Percentiles rank a stretch among this genome's conserved stretches.
phyloP scores from a whole-genome alignment of 2,329 filamentous ascomycete genomes.

The Ascocoryne sarcoides region DNA sequence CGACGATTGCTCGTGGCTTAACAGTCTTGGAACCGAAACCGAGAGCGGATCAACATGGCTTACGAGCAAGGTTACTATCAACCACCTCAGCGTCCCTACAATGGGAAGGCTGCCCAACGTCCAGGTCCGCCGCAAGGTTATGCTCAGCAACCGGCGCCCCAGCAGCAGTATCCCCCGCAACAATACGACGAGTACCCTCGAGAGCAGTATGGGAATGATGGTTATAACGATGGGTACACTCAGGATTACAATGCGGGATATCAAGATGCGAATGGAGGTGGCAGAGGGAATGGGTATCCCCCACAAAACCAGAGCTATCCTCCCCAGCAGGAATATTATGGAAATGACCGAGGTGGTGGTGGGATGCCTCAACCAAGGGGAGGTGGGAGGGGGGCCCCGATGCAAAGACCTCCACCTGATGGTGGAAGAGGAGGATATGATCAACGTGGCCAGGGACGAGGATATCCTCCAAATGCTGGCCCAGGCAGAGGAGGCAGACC shows the following conservation, averaged over 20 bases:
- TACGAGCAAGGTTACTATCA: slow-evolving; percentile 27
- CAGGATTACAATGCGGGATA: slow-evolving; percentile 15
- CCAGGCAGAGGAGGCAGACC: slow-evolving; percentile 21
- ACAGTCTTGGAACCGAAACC: too few species aligned
- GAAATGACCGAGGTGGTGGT: slow-evolving; percentile 19
- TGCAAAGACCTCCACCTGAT: slow-evolving; percentile 22
- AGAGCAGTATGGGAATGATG: slow-evolving; percentile 23
- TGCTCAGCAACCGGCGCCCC: slow-evolving; percentile 16
- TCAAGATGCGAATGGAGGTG: slow-evolving; percentile 23
- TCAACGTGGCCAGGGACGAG: slow-evolving; percentile 20
- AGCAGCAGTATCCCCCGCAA: slow-evolving; percentile 45
- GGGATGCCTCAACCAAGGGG: slow-evolving; percentile 15
- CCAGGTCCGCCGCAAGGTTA: slow-evolving; percentile 23
- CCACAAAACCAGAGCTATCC: slow-evolving; percentile 13
- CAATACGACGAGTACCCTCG: slow-evolving; percentile 39
- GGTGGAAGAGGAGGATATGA: slow-evolving; percentile 22
- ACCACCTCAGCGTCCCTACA: slow-evolving; percentile 24
- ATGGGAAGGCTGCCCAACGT: slow-evolving; percentile 22
- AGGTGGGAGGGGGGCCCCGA: slow-evolving; percentile 20
- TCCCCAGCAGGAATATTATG: slow-evolving; percentile 24
- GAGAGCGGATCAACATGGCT: slow-evolving; percentile 22
- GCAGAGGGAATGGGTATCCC: slow-evolving; percentile 22
- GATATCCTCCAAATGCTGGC: slow-evolving; percentile 19
- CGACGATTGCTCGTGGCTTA: too few species aligned
- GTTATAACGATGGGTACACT: neutral